Base-by-base conservation (phyloP, 2,329 filamentous ascomycete species). In the Claviceps pusilla region DNA sequence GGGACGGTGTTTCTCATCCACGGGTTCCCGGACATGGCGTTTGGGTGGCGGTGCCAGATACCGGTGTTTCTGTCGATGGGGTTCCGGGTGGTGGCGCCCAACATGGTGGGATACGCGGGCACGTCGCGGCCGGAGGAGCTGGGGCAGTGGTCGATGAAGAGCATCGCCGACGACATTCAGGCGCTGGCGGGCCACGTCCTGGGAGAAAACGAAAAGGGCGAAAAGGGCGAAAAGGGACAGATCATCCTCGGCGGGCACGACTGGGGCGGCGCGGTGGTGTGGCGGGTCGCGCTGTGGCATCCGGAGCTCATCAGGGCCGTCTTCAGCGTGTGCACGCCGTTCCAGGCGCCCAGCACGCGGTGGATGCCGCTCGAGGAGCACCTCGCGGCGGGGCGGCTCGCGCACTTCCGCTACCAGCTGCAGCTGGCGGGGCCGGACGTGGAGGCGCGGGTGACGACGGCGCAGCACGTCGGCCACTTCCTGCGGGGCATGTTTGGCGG, bases 221-320 rank as follows among this genome's bases (percentile, higher is more conserved):
- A 9, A 37, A 9, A 3, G 7, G 35, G 7, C 7, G 35, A 9
- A 3, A 9, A 37, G 35, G 7, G 11, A 3, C 71, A 71, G 54
- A 84, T 95, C 63, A 83, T 96, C 55, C 77, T 96, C 14, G 89
- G 89, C 50, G 91, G 89, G 7, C 91, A 96, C 71, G 91, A 97
- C 70, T 96, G 91, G 87, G 91, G 91, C 66, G 89, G 87, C 61
- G 75, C 77, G 3, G 74, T 90, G 33, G 83, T 85, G 53, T 94
- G 87, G 76, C 81, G 89, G 54, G 71, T 86, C 55, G 82, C 84
- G 14, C 77, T 86, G 58, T 88, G 82, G 77, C 75, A 89, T 62
- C 88, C 87, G 0, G 71, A 82, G 45, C 73, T 94, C 12, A 73
- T 95, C 59, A 77, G 77, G 43, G 83, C 83, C 61, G 74, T 95